These are phyloP conservation scores for Tricholoma saponaceum DNA, from an alignment of 768 basidiomycete genomes.

Conservation along the genomic window DNA sequence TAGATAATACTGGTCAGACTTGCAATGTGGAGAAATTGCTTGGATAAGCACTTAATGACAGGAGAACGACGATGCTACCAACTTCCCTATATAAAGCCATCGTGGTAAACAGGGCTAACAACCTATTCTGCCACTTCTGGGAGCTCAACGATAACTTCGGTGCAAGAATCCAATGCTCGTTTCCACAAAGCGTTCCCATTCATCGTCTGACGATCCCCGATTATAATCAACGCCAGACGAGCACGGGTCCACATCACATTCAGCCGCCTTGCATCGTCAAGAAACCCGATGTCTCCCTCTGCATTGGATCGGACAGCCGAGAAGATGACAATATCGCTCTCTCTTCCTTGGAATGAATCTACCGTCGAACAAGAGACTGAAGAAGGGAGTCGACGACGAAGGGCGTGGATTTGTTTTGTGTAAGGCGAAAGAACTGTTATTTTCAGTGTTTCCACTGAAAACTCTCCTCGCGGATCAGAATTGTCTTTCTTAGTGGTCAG, in stretches of 20 bases:
- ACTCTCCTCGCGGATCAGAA: slow-evolving; percentile 10
- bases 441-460: slow-evolving; percentile 17
- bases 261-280: slow-evolving; percentile 54
- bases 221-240: slow-evolving; percentile 49
- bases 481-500: slow-evolving; percentile 26
- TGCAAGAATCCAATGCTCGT: slow-evolving; percentile 42
- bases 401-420: slow-evolving; percentile 47
- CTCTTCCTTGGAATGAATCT: slow-evolving; percentile 66
- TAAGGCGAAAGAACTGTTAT: slow-evolving; percentile 59
- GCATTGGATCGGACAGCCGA: slow-evolving; percentile 60
- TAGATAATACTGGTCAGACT: too few relatives aligned
- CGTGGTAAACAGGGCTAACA: too few relatives aligned
- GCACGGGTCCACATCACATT: slow-evolving; percentile 75
- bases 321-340: slow-evolving; percentile 64
- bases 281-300: slow-evolving; percentile 59
- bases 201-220: slow-evolving; percentile 56
- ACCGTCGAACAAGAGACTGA: slow-evolving; percentile 43
- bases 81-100: too few relatives aligned
- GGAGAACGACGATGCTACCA: too few relatives aligned
- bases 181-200: slow-evolving; percentile 44
- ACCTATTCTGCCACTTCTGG: neutral
- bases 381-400: slow-evolving; percentile 37
- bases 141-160: slow-evolving; percentile 18
- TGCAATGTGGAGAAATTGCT: too few relatives aligned
- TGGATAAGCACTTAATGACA: too few relatives aligned